A percentile compares a stretch with the other conserved stretches of the same genome.
phyloP scores from a whole-genome alignment of 441 rosid genomes.

The Euphorbia schlechtendalii region DNA sequence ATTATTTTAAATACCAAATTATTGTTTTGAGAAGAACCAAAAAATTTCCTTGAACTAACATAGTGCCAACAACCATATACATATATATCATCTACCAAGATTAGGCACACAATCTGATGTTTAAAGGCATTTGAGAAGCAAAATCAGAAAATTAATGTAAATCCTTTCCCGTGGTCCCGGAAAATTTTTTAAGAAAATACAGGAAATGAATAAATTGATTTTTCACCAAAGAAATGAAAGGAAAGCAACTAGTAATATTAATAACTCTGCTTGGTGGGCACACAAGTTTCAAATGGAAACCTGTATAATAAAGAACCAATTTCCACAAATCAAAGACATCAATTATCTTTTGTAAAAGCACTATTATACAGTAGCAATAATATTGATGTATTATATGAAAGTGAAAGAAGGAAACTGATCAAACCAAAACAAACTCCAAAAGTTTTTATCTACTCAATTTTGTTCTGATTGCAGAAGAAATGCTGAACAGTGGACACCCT shows the following conservation, averaged over 20 bases:
- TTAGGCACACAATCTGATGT: not conserved
- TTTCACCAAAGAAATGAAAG: not conserved
- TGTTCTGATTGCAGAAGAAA: not conserved
- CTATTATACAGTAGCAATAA: not conserved
- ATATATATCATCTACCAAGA: not conserved
- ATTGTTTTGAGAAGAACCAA: not conserved
- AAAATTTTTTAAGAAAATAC: too few species aligned
- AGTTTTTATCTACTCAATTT: too few species aligned
- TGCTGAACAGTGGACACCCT: not conserved
- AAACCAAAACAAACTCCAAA: not conserved
- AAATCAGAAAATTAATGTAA: slow-evolving; percentile 10
- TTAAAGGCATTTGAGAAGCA: slow-evolving; percentile 6
- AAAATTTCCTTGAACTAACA: not conserved
- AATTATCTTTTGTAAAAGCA: slow-evolving; percentile 8
- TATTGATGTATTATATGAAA: slow-evolving; percentile 14
- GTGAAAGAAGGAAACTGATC: slow-evolving; percentile 11
- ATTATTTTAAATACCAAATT: not conserved
- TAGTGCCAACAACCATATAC: not conserved
- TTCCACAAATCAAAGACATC: slow-evolving; percentile 12
- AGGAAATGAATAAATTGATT: too few species aligned
- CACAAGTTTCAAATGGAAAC: slow-evolving; percentile 19
- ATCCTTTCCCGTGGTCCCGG: not conserved
- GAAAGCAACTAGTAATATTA: slow-evolving; percentile 21
- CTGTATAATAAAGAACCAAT: slow-evolving; percentile 11
- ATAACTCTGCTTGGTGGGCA: slow-evolving; percentile 20